These are phyloP conservation scores for Pichia sp. DNA, from an alignment of 1,139 yeast species.

Conservation along the genomic window DNA sequence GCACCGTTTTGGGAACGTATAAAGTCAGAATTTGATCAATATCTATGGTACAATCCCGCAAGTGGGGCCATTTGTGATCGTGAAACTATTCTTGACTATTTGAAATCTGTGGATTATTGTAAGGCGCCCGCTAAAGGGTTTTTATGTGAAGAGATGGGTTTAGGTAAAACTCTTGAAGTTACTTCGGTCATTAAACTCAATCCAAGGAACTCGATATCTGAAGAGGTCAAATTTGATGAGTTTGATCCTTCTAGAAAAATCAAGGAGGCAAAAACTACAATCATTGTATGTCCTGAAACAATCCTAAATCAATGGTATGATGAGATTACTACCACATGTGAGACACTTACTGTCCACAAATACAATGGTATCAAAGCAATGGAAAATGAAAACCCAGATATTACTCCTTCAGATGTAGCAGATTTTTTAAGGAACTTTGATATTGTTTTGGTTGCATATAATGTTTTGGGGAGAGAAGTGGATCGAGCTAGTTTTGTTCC, in stretches of 20 bases:
- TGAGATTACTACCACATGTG: slow-evolving; percentile 58
- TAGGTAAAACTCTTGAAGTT: slow-evolving; percentile 88
- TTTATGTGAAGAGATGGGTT: slow-evolving; percentile 91
- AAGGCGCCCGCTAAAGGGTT: slow-evolving; percentile 53
- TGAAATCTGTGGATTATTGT: slow-evolving; percentile 12
- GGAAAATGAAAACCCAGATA: slow-evolving; percentile 18
- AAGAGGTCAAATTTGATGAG: slow-evolving; percentile 29
- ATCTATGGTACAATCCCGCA: slow-evolving; percentile 42
- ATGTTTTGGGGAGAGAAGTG: slow-evolving; percentile 62
- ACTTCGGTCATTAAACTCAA: slow-evolving; percentile 58
- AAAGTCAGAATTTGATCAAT: slow-evolving; percentile 7
- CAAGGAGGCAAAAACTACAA: slow-evolving; percentile 55
- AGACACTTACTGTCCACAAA: slow-evolving; percentile 47
- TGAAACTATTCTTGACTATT: slow-evolving; percentile 28
- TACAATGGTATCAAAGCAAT: slow-evolving; percentile 53
- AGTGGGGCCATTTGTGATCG: slow-evolving; percentile 41
- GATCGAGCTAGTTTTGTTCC: slow-evolving; percentile 74
- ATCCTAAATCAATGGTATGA: slow-evolving; percentile 78
- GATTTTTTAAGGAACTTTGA: slow-evolving; percentile 37
- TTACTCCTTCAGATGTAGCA: slow-evolving; percentile 37
- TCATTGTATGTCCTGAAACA: slow-evolving; percentile 79
- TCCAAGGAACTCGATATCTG: slow-evolving; percentile 30
- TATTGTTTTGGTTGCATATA: slow-evolving; percentile 76
- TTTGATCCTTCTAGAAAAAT: slow-evolving; percentile 41
- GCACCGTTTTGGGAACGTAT: slow-evolving; percentile 49